Base-by-base conservation (phyloP, 2,329 filamentous ascomycete genomes). In the Juglanconis juglandina region DNA sequence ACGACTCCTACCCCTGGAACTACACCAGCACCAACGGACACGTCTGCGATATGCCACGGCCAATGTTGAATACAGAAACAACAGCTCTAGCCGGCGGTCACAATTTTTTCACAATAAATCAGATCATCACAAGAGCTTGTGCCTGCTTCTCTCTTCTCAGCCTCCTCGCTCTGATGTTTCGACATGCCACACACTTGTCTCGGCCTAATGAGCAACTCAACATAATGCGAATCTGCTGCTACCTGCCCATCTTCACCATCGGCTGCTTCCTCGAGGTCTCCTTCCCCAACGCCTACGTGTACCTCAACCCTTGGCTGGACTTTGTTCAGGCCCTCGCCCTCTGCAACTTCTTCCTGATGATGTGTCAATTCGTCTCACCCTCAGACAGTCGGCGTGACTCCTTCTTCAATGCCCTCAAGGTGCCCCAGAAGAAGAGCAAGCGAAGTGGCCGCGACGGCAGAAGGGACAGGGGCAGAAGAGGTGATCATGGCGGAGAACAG, bases 271-370 rank as follows among this genome's bases (percentile, higher is more conserved):
- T 80, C 4, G 68, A 69, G 2, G 69, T 79, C 17, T 68, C 67
- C 56, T 74, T 73, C 42, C 74, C 76, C 2, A 67, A 70, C 30
- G 65, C 71, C 2, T 72, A 74, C 49, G 69, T 76, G 48, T 80
- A 79, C 63, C 60, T 80, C 11, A 65, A 71, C 35, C 71, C 74
- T 3, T 75, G 75, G 67, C 65, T 75, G 32, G 72, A 75, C 30
- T 61, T 77, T 5, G 70, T 75, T 60, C 73, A 80, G 66, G 68
- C 72, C 4, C 66, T 77, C 34, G 75, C 76, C 9, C 66, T 81
- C 1, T 72, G 71, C n/a, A 70, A 71, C 10, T 80, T 80, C 65
- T 77, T 78, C 62, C 68, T 80, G 9, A 70, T 80, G 34, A 68
- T 79, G 44, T 77, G 74, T 64, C 75, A 76, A 49, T 78, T 73